Conservation (phyloP, 345 rosid genomes). For the Sonneratia alba region DNA sequence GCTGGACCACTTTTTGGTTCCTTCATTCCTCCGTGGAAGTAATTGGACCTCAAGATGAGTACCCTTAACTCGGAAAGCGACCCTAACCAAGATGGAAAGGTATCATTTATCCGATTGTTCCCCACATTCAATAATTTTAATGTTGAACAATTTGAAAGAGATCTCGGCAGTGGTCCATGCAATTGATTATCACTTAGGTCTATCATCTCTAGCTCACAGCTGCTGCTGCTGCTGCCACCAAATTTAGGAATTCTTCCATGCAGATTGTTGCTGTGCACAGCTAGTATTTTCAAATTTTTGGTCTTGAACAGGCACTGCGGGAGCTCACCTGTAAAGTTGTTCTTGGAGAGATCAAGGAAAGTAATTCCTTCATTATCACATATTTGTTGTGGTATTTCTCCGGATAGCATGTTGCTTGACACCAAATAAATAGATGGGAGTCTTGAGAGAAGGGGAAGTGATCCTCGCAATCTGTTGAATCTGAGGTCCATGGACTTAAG, state of each 20-base stretch:
- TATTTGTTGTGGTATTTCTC: conserved; percentile 6
- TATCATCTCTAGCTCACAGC: background rate
- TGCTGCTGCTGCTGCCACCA: background rate
- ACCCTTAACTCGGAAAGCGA: background rate
- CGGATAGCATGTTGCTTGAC: conserved; percentile 15
- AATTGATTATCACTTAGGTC: conserved; percentile 9
- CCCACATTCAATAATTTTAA: background rate
- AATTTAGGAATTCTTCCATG: background rate
- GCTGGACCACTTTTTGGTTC: background rate
- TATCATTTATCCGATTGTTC: background rate
- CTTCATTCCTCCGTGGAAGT: conserved; percentile 4
- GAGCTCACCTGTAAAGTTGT: conserved; percentile 13
- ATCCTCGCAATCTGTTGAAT: conserved; percentile 14
- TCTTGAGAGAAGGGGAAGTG: conserved; percentile 12
- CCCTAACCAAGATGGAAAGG: conserved; percentile 13
- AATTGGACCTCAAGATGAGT: conserved; percentile 2
- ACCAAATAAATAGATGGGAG: rapidly evolving
- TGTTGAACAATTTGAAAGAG: rapidly evolving
- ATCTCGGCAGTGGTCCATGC: conserved; percentile 5
- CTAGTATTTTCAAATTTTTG: background rate
- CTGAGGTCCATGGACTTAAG: background rate
- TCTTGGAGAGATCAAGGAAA: conserved; percentile 17
- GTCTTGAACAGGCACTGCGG: conserved; percentile 23
- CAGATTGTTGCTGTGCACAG: conserved; percentile 16
- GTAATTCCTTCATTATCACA: conserved; percentile 5